Evolutionary conservation across 2,329 filamentous ascomycete species (phyloP).

Genomic region (Penicillium sp.): DNA sequence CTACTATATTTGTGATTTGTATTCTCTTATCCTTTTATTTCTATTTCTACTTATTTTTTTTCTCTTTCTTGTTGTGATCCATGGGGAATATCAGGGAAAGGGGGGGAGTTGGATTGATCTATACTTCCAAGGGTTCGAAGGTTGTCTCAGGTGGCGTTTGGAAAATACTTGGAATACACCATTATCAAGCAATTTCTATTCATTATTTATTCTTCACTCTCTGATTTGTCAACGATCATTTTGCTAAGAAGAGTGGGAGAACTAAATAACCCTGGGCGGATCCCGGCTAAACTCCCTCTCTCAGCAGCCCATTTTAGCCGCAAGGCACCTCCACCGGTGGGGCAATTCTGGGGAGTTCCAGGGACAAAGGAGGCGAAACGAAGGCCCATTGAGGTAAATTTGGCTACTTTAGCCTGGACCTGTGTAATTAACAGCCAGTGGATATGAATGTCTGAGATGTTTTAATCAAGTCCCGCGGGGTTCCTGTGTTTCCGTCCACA

Average conservation of each 20-base stretch:
- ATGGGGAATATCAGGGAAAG: not conserved
- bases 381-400: not conserved
- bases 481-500: not conserved
- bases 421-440: not conserved
- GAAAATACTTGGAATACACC: not conserved
- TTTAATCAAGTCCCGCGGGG: not conserved
- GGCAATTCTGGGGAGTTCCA: not conserved
- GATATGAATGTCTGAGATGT: not conserved
- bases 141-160: not conserved
- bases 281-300: not conserved
- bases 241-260: not conserved
- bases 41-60: constrained; percentile 1
- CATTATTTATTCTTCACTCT: not conserved
- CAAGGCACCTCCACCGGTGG: constrained; percentile 5
- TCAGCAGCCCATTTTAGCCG: constrained; percentile 11
- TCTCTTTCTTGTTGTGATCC: not conserved
- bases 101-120: not conserved
- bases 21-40: constrained; percentile 6
- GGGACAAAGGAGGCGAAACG: not conserved
- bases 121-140: too few species aligned
- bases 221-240: not conserved
- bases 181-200: too few species aligned
- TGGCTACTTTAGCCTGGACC: constrained; percentile 8
- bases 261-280: not conserved
- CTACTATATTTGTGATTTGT: constrained; percentile 15